These are phyloP conservation scores for Phoenix roebelenii DNA, from an alignment of 176 grass and related monocot genomes.

Conservation along the genomic window DNA sequence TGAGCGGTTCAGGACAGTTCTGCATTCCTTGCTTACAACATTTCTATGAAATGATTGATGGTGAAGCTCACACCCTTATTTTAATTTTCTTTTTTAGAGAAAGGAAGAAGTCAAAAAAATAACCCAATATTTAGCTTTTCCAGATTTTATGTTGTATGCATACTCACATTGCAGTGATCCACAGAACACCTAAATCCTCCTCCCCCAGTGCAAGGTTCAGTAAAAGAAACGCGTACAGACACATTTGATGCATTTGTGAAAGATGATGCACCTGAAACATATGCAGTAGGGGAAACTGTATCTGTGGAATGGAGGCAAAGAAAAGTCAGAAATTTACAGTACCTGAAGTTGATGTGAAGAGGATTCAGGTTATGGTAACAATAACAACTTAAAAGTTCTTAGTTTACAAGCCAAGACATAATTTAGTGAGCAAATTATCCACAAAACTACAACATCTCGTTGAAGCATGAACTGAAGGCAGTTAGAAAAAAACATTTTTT, in stretches of 20 bases:
- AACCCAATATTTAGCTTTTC: background rate
- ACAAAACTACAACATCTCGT: no score
- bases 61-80: no score
- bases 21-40: no score
- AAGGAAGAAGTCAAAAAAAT: background rate
- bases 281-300: conserved; percentile 67
- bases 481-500: no score
- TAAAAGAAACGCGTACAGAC: conserved; percentile 51
- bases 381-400: no score
- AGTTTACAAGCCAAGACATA: no score
- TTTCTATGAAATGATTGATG: no score
- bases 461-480: no score
- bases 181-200: conserved; percentile 68
- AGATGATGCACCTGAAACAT: conserved; percentile 32
- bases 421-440: no score
- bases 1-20: no score
- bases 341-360: no score
- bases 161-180: conserved; percentile 51
- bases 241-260: conserved; percentile 58
- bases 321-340: background rate
- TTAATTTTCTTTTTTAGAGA: background rate
- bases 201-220: conserved; percentile 54
- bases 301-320: conserved; percentile 43
- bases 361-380: no score
- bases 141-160: background rate